Conservation (phyloP, 2,329 filamentous ascomycete genomes). For the Clonostachys solani region DNA sequence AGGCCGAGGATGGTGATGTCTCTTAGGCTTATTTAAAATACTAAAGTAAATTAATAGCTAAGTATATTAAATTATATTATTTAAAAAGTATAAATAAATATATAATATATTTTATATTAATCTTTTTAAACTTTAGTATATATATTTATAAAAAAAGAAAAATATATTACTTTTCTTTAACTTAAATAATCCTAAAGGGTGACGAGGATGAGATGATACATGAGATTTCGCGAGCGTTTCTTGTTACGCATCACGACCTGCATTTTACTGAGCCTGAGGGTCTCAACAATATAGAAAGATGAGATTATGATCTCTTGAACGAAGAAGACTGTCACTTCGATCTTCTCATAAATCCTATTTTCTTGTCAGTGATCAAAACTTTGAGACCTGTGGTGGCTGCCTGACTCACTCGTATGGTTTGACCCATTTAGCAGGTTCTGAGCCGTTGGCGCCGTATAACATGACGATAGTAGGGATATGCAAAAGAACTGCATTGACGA, state of each 20-base stretch:
- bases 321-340: slow-evolving; percentile 52
- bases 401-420: slow-evolving; percentile 18
- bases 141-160: too few species aligned
- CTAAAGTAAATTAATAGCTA: too few species aligned
- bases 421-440: slow-evolving; percentile 8
- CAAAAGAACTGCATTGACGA: slow-evolving; percentile 45
- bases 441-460: slow-evolving; percentile 43
- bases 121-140: too few species aligned
- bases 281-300: slow-evolving; percentile 47
- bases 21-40: too few species aligned
- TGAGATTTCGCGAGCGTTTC: slow-evolving; percentile 1
- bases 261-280: slow-evolving; percentile 37
- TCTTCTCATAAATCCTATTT: slow-evolving; percentile 41
- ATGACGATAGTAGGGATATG: slow-evolving; percentile 51
- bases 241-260: not conserved
- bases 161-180: too few species aligned
- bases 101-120: too few species aligned
- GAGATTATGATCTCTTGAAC: slow-evolving; percentile 51
- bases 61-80: too few species aligned
- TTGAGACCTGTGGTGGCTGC: too few species aligned
- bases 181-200: too few species aligned
- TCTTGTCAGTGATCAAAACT: too few species aligned
- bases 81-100: too few species aligned
- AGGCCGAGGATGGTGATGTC: slow-evolving; percentile 22
- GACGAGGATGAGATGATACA: slow-evolving; percentile 30